phyloP scores from a whole-genome alignment of 2,329 filamentous ascomycete species.

The Cercospora brassicicola region DNA sequence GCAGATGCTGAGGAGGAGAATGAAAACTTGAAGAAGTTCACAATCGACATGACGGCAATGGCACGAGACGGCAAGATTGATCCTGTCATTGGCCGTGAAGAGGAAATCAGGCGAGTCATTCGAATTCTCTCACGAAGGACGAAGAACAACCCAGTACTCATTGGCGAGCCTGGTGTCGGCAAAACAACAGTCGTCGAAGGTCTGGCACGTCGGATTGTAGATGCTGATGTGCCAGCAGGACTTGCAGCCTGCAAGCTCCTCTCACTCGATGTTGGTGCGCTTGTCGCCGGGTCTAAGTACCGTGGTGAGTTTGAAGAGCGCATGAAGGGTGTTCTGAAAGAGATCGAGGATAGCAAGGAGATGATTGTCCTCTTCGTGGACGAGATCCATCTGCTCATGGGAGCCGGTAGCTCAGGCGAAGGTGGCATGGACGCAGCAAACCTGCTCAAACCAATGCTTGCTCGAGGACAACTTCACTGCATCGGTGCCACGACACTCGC shows the following conservation, averaged over 20 bases:
- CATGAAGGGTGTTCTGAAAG: conserved; percentile 98
- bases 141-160: conserved; percentile 98
- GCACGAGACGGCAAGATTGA: conserved; percentile 97
- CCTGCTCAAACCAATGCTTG: conserved; percentile 95
- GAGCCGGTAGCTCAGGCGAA: conserved; percentile 88
- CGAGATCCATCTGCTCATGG: conserved; percentile 98
- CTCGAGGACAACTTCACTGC: conserved; percentile 92
- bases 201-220: conserved; percentile 91
- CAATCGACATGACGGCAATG: conserved; percentile 96
- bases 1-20: conserved; percentile 90
- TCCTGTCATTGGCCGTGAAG: conserved; percentile 93
- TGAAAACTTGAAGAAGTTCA: conserved; percentile 96
- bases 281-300: conserved; percentile 97
- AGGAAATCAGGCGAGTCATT: conserved; percentile 89
- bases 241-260: conserved; percentile 90
- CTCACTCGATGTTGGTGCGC: conserved; percentile 88
- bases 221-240: conserved; percentile 93
- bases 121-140: conserved; percentile 89
- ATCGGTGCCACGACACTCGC: conserved; percentile 94
- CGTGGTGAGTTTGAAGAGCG: conserved; percentile 97
- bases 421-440: conserved; percentile 99
- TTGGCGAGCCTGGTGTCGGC: conserved; percentile 95
- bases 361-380: conserved; percentile 98
- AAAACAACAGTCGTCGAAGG: conserved; percentile 98
- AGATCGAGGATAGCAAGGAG: conserved; percentile 90